Base-by-base conservation (phyloP, 1,284 basidiomycete species). In the Apiotrichum gracile region DNA sequence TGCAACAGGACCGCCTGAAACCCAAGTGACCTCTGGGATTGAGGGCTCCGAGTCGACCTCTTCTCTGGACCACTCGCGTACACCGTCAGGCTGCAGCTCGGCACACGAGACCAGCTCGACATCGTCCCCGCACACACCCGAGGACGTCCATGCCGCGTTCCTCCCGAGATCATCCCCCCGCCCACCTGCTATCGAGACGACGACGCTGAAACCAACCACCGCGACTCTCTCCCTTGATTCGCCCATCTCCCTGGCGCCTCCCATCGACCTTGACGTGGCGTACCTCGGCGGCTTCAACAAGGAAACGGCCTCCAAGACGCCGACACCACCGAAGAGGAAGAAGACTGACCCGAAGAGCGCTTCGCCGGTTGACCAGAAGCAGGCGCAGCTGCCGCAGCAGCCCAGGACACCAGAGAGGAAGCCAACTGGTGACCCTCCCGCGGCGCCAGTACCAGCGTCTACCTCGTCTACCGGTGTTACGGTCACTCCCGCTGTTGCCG, bases 1-100 rank as follows among this genome's bases (percentile, higher is more conserved):
- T 13, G n/a, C 41, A 3, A 17, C n/a, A n/a, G n/a, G 26, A 6
- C 4, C 29, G 29, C 24, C 43, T 24, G 43, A 45, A 6, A 21
- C 21, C 6, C 17, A 38, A 5, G 7, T 38, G 8, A 10, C 43
- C 7, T 16, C 41, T 6, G 47, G 35, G 27, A 47, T 24, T 19
- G 53, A 54, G 12, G 39, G 17, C 31, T 13, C 10, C 41, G 53
- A 55, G 13, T 54, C 57, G 27, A 55, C 57, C 1, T 65, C 67
- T 16, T 67, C 63, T 21, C 65, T 62, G 4, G 67, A 69, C 47
- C 69, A 72, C 49, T 65, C 60, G 21, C 60, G 68, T n/a, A 71
- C 73, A 1, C 66, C 68, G n/a, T 74, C 73, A 0, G 64, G 66
- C 21, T 64, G 67, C 4, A 67, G 67, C 21, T 72, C 70, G 14